Base-by-base conservation (phyloP, 148 eudicot species). In the Spergularia bocconei region DNA sequence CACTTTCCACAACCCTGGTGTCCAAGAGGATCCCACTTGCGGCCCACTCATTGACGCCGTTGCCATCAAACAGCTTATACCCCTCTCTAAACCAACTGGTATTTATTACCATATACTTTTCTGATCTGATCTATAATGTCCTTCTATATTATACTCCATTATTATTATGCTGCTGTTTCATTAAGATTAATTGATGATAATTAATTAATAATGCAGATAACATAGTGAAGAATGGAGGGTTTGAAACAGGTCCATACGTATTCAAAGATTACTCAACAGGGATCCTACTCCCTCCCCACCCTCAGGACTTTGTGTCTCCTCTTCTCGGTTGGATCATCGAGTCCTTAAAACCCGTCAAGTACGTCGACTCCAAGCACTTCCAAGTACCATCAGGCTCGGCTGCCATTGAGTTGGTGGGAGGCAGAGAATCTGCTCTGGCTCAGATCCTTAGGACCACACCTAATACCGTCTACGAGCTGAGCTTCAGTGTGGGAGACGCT, bases 21-120 rank as follows among this genome's bases (percentile, higher is more conserved):
- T 77, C 25, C 86, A 91, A 58, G 98, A 93, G 44, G 96, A 91
- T 36, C 93, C 91, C 0, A 52, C 86, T 25, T 93, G 98, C 83
- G 96, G 98, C 1, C 96, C 96, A 11, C 86, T 93, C 19, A 36
- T 93, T 70, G 96, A 93, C 78, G 86, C 88, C 51, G 57, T 93
- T 61, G 91, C 98, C 6, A 87, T 93, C 71, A 91, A 91, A 62
- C 81, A 86, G 67, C 71, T 89, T 72, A 29, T 3, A 4, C 87
- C 87, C 21, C 80, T 76, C 11, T 75, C 21, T 4, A 70, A 47
- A 63, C 39, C 80, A 1, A 79, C 5, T 74, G 93, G 96, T 90
- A n/a, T n/a, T n/a, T n/a, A n/a, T n/a, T n/a, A n/a, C n/a, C n/a
- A n/a, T n/a, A n/a, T n/a, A n/a, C n/a, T n/a, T n/a, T n/a, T n/a